Percentiles rank a stretch among this genome's conserved stretches.
phyloP scores from a whole-genome alignment of 108 stramenopile genomes.

The Fragilaria crotonensis region DNA sequence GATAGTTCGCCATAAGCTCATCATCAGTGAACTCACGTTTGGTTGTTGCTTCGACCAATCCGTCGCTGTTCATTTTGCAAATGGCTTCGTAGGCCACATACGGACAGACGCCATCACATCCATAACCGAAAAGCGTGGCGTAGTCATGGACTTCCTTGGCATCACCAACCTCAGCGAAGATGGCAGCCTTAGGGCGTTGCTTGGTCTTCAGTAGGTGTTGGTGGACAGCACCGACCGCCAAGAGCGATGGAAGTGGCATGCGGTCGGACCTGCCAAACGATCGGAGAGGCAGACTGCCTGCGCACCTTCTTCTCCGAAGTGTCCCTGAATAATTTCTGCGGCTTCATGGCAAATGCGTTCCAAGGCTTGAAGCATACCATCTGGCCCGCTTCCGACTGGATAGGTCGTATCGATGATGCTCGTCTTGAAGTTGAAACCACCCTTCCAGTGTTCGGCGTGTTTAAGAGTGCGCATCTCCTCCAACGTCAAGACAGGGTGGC shows the following conservation, averaged over 20 bases:
- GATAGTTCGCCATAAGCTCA: slow-evolving; percentile 86
- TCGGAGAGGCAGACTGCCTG: slow-evolving; percentile 90
- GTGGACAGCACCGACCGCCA: slow-evolving; percentile 95
- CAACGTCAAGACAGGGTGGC: slow-evolving; percentile 86
- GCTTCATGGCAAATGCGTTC: slow-evolving; percentile 92
- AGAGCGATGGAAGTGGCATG: slow-evolving; percentile 85
- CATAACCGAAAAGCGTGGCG: slow-evolving; percentile 88
- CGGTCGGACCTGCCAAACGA: slow-evolving; percentile 83
- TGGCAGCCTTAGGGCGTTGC: slow-evolving; percentile 90
- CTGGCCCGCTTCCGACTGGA: slow-evolving; percentile 76
- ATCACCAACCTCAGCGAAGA: slow-evolving; percentile 95
- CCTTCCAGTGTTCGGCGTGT: slow-evolving; percentile 64
- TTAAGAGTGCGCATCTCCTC: slow-evolving; percentile 92
- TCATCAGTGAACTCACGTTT: slow-evolving; percentile 77
- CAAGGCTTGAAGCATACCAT: slow-evolving; percentile 90
- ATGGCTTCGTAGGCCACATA: slow-evolving; percentile 96
- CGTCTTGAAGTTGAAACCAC: slow-evolving; percentile 64
- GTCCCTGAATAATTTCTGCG: slow-evolving; percentile 83
- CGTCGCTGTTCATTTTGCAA: slow-evolving; percentile 90
- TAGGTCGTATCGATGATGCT: slow-evolving; percentile 90
- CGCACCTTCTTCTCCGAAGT: slow-evolving; percentile 67
- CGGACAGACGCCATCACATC: slow-evolving; percentile 95
- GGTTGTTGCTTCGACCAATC: slow-evolving; percentile 83
- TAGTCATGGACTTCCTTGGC: slow-evolving; percentile 94
- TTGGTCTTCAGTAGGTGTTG: slow-evolving; percentile 92